Evolutionary conservation across 2,329 filamentous ascomycete genomes (phyloP).

Genomic region (Tolypocladium guangdongense): DNA sequence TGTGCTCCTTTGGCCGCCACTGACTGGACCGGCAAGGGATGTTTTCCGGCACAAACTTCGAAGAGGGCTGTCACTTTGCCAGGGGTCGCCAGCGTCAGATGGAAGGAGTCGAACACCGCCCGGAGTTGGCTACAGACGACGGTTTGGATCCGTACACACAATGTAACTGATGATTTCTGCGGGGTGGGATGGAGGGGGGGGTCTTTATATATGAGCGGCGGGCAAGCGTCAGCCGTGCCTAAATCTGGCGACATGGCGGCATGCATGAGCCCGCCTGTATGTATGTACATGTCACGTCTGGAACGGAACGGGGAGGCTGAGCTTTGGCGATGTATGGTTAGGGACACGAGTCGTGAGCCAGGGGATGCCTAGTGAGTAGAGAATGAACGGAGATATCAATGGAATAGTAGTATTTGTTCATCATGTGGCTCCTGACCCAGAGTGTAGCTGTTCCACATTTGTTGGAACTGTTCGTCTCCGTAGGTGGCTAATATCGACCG

Average conservation of each 20-base stretch:
- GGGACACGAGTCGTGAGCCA: neutral
- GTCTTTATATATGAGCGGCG: neutral
- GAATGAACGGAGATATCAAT: neutral
- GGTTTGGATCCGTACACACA: neutral
- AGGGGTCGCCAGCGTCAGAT: neutral
- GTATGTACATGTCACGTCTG: neutral
- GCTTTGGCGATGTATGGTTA: neutral
- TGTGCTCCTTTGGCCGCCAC: too few species aligned
- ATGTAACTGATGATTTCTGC: neutral
- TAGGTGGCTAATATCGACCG: neutral
- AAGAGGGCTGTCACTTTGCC: neutral
- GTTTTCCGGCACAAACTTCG: neutral
- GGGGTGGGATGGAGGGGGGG: neutral
- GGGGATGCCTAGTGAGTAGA: neutral
- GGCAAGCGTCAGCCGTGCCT: neutral
- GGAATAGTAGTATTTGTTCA: neutral
- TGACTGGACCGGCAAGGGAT: too few species aligned
- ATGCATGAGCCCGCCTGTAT: neutral
- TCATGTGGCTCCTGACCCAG: neutral
- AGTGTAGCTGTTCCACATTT: neutral
- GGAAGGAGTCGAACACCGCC: neutral
- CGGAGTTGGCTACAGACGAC: neutral
- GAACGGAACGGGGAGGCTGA: neutral
- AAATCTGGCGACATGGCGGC: neutral
- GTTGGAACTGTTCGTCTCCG: neutral